Evolutionary conservation across 208 protist genomes (phyloP).

Genomic region (Acanthamoeba culbertsoni): DNA sequence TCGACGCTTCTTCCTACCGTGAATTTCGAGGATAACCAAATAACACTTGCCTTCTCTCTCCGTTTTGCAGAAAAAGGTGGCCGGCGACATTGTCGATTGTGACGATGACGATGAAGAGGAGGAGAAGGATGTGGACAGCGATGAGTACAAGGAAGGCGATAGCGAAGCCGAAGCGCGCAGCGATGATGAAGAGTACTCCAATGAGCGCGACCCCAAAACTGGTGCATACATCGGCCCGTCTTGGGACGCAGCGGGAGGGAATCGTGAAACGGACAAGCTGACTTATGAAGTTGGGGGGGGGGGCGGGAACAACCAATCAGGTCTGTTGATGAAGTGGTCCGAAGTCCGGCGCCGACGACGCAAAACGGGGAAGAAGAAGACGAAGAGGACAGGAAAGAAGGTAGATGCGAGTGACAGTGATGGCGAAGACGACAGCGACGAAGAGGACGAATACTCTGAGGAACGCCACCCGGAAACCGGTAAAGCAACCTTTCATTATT

Average conservation of each 20-base stretch:
- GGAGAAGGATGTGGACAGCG: not conserved
- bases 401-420: not conserved
- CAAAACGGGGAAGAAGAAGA: not conserved
- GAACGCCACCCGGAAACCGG: conserved; percentile 11
- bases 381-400: not conserved
- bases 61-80: too few relatives aligned
- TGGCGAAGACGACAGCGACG: not conserved
- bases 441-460: conserved; percentile 43
- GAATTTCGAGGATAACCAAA: too few relatives aligned
- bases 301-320: too few relatives aligned
- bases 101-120: not conserved
- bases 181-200: conserved; percentile 43
- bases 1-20: too few relatives aligned
- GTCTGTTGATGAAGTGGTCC: not conserved
- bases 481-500: not conserved
- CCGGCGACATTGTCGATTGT: not conserved
- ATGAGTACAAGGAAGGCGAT: not conserved
- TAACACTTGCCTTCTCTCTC: too few relatives aligned
- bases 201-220: conserved; percentile 21
- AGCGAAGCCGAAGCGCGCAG: not conserved
- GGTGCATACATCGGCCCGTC: too few relatives aligned
- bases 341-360: not conserved
- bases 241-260: too few relatives aligned
- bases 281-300: too few relatives aligned
- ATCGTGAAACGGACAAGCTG: too few relatives aligned